A percentile compares a stretch with the other conserved stretches of the same genome.
Conservation (phyloP, 768 basidiomycete species). For the Mycena chlorophos region DNA sequence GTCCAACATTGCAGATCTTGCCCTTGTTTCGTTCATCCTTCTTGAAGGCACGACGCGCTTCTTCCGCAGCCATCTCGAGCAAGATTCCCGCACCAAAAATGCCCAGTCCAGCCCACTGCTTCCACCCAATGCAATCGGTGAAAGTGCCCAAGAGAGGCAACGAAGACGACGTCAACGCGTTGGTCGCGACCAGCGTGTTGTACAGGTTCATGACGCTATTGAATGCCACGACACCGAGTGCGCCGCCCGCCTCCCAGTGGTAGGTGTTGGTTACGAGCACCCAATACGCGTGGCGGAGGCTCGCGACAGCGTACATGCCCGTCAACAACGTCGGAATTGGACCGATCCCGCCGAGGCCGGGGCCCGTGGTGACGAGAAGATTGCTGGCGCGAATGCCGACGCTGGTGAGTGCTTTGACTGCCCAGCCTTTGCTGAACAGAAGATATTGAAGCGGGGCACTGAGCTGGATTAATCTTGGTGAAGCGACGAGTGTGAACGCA, state of each 20-base stretch:
- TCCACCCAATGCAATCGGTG: slow-evolving; percentile 20
- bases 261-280: slow-evolving; percentile 6
- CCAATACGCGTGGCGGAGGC: slow-evolving; percentile 17
- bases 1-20: slow-evolving; percentile 23
- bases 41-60: slow-evolving; percentile 27
- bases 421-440: slow-evolving; percentile 12
- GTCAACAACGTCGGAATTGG: slow-evolving; percentile 18
- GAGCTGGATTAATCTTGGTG: too few species aligned
- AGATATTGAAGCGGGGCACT: not conserved
- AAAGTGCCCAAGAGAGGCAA: slow-evolving; percentile 6
- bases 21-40: slow-evolving; percentile 26
- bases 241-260: slow-evolving; percentile 4
- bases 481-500: too few species aligned
- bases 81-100: slow-evolving; percentile 19
- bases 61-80: slow-evolving; percentile 24
- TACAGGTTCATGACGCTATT: slow-evolving; percentile 18
- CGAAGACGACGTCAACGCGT: slow-evolving; percentile 16
- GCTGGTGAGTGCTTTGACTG: slow-evolving; percentile 15
- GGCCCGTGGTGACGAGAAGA: slow-evolving; percentile 10
- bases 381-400: slow-evolving; percentile 19
- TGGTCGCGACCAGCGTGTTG: slow-evolving; percentile 26
- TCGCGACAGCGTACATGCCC: slow-evolving; percentile 19
- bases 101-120: slow-evolving; percentile 20
- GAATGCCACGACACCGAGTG: slow-evolving; percentile 13
- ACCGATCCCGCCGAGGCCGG: slow-evolving; percentile 14